Evolutionary conservation across 1,139 yeast genomes (phyloP).

Genomic region (Lizanozyma gosingica): DNA sequence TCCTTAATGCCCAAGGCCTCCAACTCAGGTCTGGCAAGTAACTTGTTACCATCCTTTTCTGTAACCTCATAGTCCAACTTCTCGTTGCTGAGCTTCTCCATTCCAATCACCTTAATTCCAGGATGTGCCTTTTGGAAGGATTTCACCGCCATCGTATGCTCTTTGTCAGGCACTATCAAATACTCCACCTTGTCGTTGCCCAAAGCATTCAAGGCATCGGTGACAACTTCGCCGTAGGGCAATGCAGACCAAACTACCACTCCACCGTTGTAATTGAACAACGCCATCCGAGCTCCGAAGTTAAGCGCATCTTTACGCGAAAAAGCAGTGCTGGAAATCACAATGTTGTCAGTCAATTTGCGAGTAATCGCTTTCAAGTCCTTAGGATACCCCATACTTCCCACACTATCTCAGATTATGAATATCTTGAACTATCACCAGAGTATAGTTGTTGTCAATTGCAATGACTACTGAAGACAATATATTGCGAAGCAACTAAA

Average conservation of each 20-base stretch:
- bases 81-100: constrained; percentile 29
- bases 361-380: constrained; percentile 4
- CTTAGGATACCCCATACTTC: constrained; percentile 4
- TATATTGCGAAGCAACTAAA: too few relatives aligned
- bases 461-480: too few relatives aligned
- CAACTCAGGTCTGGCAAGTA: constrained; percentile 14
- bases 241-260: constrained; percentile 53
- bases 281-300: constrained; percentile 57
- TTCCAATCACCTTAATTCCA: constrained; percentile 40
- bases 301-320: constrained; percentile 15
- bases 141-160: constrained; percentile 49
- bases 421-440: too few relatives aligned
- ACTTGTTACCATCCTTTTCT: constrained; percentile 17
- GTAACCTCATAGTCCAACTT: constrained; percentile 26
- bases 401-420: too few relatives aligned
- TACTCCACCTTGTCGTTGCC: constrained; percentile 30
- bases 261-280: constrained; percentile 29
- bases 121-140: constrained; percentile 44
- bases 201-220: constrained; percentile 27
- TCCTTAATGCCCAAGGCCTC: constrained; percentile 20
- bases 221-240: constrained; percentile 44
- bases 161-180: constrained; percentile 43
- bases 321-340: constrained; percentile 1
- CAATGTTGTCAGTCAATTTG: constrained; percentile 3
- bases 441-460: too few relatives aligned